Evolutionary conservation across 164 flowering plant genomes (phyloP), one percentile per base, ranked within the genome.

Genomic region (Umbilicus rupestris): DNA sequence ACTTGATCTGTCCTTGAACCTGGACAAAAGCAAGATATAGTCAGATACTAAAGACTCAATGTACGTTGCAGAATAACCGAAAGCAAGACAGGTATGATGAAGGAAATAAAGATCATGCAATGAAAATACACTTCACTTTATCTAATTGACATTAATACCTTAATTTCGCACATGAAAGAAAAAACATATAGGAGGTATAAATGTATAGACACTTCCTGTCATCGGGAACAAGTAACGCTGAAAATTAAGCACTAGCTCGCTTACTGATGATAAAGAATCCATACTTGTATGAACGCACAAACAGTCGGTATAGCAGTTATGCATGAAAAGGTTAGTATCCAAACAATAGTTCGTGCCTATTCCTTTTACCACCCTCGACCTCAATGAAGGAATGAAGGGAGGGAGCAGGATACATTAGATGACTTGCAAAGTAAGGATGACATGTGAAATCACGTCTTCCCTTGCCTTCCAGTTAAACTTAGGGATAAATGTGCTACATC

Each of bases 1-100:
- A 71, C 74, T 89, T 87, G 63, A 95, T 81, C 69, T 95, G 99
- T 64, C 99, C 99, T 74, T 82, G 90, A 17, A 95, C 97, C 99
- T 95, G 74, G 20, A 74, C 39, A 71, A n/a, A n/a, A 71, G 10
- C 33, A 42, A 41, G 29, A 3, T 50, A 45, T 39, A 42, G 28
- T 8, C 57, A 46, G 1, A 7, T 11, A 47, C 41, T 46, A 9
- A 47, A 65, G 57, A 50, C 7, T 15, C 19, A 55, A 55, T 24
- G 15, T 20, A 26, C n/a, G n/a, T n/a, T n/a, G n/a, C 28, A 3
- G 10, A 24, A 24, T 10, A 49, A 49, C 7, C 55, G n/a, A n/a
- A 19, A 2, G 7, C 30, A n/a, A 52, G n/a, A 45, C 10, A 52
- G 29, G 10, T 22, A n/a, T 5, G n/a, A 15, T 16, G 58, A 22